Percentiles rank a stretch among this genome's conserved stretches.
phyloP scores from a whole-genome alignment of 1,284 basidiomycete genomes.

The Heterobasidion occidentale region DNA sequence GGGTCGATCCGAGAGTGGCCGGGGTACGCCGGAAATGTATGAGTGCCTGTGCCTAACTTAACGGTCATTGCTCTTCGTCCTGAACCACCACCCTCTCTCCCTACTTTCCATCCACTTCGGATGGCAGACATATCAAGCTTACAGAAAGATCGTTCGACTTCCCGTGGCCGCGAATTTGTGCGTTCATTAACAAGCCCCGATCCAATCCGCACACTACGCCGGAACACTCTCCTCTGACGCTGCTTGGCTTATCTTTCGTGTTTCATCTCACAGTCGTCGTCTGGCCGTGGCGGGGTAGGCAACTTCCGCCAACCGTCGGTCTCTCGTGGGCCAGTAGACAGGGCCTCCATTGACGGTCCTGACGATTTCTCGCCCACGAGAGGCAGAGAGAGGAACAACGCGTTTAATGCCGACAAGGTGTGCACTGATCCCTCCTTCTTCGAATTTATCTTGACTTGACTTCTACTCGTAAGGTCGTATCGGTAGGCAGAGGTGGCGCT shows the following conservation, averaged over 20 bases:
- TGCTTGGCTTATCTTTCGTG: neutral
- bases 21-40: no score
- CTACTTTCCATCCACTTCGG: no score
- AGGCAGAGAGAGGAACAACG: neutral
- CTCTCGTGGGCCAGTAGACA: neutral
- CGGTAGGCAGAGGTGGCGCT: neutral
- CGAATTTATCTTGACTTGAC: neutral
- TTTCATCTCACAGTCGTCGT: neutral
- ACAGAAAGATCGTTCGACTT: neutral
- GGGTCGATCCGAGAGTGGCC: no score
- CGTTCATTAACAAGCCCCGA: neutral
- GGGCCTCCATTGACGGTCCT: neutral
- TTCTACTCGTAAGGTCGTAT: neutral
- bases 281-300: conserved; percentile 1
- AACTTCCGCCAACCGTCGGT: neutral
- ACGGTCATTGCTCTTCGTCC: no score
- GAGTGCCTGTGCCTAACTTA: no score
- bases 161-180: neutral
- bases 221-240: neutral
- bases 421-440: no score
- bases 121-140: no score
- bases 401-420: neutral
- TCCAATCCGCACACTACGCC: neutral
- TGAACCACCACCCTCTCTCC: no score
- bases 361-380: conserved; percentile 1